A percentile compares a stretch with the other conserved stretches of the same genome.
These are phyloP conservation scores for Tuber aestivum DNA, from an alignment of 495 filamentous ascomycete genomes.

Conservation along the genomic window DNA sequence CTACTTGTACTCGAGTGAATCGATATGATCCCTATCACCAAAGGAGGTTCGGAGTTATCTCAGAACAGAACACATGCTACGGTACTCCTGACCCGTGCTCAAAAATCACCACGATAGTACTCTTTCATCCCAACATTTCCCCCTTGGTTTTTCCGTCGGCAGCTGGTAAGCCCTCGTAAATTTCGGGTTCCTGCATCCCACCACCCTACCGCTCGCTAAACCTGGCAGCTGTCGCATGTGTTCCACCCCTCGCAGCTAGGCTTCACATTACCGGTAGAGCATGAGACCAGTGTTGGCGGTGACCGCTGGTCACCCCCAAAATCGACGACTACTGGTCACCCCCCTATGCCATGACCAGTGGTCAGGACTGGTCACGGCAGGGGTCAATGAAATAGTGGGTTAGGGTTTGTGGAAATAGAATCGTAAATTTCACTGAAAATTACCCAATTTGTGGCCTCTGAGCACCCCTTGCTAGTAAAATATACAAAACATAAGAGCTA, in stretches of 20 bases:
- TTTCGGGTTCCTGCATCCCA: neutral
- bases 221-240: neutral
- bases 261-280: neutral
- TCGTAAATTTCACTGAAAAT: too few relatives aligned
- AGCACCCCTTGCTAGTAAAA: too few relatives aligned
- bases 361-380: too few relatives aligned
- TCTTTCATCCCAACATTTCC: neutral
- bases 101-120: neutral
- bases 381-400: too few relatives aligned
- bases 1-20: neutral
- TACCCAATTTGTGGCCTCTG: too few relatives aligned
- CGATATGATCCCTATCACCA: neutral
- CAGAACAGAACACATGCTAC: neutral
- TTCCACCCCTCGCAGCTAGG: neutral
- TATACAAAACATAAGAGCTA: too few relatives aligned
- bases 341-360: too few relatives aligned
- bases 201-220: neutral
- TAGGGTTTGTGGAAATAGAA: too few relatives aligned
- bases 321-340: too few relatives aligned
- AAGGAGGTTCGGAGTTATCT: neutral
- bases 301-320: too few relatives aligned
- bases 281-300: too few relatives aligned
- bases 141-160: neutral
- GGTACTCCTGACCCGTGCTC: too few relatives aligned
- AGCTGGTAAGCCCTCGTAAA: neutral